Evolutionary conservation across 495 filamentous ascomycete genomes (phyloP).

Genomic region (Trichocladium antarcticum): DNA sequence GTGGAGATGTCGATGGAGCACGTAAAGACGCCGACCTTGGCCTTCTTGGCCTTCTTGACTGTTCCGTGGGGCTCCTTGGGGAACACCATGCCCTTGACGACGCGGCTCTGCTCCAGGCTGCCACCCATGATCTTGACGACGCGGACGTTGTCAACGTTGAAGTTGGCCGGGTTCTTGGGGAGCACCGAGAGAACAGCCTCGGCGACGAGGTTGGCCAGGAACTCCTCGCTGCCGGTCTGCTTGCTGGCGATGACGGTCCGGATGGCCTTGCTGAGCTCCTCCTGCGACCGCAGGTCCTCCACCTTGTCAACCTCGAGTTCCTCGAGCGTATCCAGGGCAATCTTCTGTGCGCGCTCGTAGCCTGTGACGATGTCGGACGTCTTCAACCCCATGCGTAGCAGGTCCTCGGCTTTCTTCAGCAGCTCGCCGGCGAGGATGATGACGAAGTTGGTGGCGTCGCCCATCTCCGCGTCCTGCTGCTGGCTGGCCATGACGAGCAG

Average conservation of each 20-base stretch:
- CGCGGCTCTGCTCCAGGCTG: constrained; percentile 78
- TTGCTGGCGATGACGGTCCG: constrained; percentile 93
- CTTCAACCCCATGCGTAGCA: constrained; percentile 91
- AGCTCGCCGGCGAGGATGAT: constrained; percentile 94
- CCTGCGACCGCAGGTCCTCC: constrained; percentile 61
- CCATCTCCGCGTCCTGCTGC: constrained; percentile 98
- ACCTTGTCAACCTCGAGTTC: constrained; percentile 88
- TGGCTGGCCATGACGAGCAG: constrained; percentile 98
- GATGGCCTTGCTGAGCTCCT: constrained; percentile 88
- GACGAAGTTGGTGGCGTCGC: constrained; percentile 95
- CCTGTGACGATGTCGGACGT: constrained; percentile 91
- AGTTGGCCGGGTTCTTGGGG: constrained; percentile 94
- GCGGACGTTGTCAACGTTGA: constrained; percentile 98
- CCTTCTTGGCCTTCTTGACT: constrained; percentile 79
- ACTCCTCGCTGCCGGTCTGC: constrained; percentile 84
- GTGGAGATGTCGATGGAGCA: constrained; percentile 92
- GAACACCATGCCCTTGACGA: constrained; percentile 99
- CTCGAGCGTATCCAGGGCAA: constrained; percentile 73
- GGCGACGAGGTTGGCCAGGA: constrained; percentile 73
- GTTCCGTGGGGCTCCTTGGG: constrained; percentile 80
- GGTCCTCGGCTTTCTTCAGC: constrained; percentile 91
- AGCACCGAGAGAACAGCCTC: constrained; percentile 91
- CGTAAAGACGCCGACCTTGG: constrained; percentile 93
- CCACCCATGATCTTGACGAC: constrained; percentile 99
- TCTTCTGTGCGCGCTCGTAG: constrained; percentile 87